Base-by-base conservation (phyloP, 495 filamentous ascomycete genomes). In the Peziza echinospora region DNA sequence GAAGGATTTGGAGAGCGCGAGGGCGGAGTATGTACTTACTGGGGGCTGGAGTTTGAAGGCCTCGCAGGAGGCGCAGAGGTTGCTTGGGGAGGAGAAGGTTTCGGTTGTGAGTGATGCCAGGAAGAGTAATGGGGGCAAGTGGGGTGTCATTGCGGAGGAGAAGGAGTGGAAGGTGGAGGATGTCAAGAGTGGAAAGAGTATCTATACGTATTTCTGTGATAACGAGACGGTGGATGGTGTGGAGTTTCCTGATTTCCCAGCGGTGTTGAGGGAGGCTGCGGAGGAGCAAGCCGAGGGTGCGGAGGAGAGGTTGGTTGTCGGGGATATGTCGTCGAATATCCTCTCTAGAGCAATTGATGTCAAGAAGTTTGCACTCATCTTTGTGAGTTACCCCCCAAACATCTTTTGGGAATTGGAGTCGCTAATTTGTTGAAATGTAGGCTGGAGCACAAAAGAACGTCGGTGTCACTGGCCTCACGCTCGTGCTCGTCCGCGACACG, bases 171-270 rank as follows among this genome's bases (percentile, higher is more conserved):
- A 68, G 9, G 67, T 91, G 49, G 84, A 75, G 45, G 69, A 73
- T 21, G 69, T 72, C 22, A 71, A 63, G 56, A 50, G 55, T 44
- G 26, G 26, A 8, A n/a, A 34, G 26, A 62, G 79, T n/a, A 80
- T 84, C 0, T 69, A 86, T 58, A 77, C 85, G 5, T 94, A 94
- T 63, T 83, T 75, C 56, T 94, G 87, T 63, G 83, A 89, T 61
- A 94, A 94, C 51, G 87, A 94, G 68, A 87, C 82, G 0, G 82
- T 87, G 5, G 86, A 93, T 62, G 87, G 89, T 43, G 83, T 94
- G n/a, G 87, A 96, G 58, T 93, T 86, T 56, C 83, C 79, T 11
- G 57, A 51, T 3, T 84, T 91, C 56, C 86, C 87, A 11, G 62
- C 69, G 44, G 59, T 63, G 24, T 66, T 84, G 21, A 17, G 19